These are phyloP conservation scores for Lichenothelia convexa DNA, from an alignment of 495 filamentous ascomycete species.

Conservation along the genomic window DNA sequence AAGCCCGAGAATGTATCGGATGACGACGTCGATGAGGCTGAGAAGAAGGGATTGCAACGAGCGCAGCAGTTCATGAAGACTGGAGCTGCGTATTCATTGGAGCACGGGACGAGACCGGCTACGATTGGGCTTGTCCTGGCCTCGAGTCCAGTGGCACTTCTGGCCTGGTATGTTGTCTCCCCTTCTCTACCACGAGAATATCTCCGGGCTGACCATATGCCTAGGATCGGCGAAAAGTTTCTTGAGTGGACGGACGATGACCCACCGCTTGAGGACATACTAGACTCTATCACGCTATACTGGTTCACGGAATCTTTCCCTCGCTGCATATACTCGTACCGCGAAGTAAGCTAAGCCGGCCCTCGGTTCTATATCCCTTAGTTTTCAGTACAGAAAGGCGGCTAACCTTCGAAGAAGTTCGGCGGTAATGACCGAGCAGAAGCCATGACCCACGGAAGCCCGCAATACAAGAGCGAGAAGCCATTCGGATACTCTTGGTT, in stretches of 20 bases:
- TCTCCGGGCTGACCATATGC: no score
- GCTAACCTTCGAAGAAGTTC: no score
- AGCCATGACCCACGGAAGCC: no score
- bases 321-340: constrained; percentile 38
- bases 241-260: constrained; percentile 41
- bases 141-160: constrained; percentile 39
- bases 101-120: constrained; percentile 38
- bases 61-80: background rate
- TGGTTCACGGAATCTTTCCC: constrained; percentile 47
- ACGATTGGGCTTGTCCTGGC: constrained; percentile 44
- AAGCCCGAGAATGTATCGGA: constrained; percentile 7
- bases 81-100: background rate
- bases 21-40: constrained; percentile 2
- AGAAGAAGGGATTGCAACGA: constrained; percentile 4
- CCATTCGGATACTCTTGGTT: constrained; percentile 42
- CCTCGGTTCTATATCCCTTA: no score
- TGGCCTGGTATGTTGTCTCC: constrained; percentile 39
- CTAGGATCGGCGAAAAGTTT: constrained; percentile 52
- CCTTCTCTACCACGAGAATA: background rate
- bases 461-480: no score
- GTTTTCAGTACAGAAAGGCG: no score
- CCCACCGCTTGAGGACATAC: constrained; percentile 33
- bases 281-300: constrained; percentile 39
- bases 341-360: constrained; percentile 14
- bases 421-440: background rate